phyloP scores from a whole-genome alignment of 345 rosid species.

The Atalantia buxifolia region DNA sequence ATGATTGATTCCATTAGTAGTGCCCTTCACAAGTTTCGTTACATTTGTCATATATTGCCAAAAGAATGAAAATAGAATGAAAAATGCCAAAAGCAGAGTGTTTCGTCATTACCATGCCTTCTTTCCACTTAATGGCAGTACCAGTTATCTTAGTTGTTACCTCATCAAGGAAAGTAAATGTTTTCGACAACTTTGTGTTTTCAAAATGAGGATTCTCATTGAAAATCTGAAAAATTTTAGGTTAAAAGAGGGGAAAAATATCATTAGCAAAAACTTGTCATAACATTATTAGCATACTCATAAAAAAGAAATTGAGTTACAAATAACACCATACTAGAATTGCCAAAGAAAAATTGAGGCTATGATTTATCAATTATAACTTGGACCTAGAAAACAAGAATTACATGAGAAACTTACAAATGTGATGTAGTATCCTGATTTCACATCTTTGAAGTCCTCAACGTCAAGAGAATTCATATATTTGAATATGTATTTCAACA shows the following conservation, averaged over 20 bases:
- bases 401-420: slow-evolving; percentile 25
- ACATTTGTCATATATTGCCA: neutral
- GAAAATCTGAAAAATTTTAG: slow-evolving; percentile 23
- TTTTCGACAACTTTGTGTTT: slow-evolving; percentile 32
- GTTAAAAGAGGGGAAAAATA: neutral
- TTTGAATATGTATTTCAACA: slow-evolving; percentile 29
- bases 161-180: slow-evolving; percentile 31
- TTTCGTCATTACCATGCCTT: slow-evolving; percentile 32
- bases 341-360: neutral
- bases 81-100: neutral
- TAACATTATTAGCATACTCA: neutral
- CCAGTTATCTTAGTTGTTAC: slow-evolving; percentile 29
- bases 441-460: slow-evolving; percentile 41
- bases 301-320: neutral
- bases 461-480: slow-evolving; percentile 33
- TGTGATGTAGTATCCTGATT: slow-evolving; percentile 37
- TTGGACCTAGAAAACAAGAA: neutral
- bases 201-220: slow-evolving; percentile 35
- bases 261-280: neutral
- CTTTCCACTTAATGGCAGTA: slow-evolving; percentile 39
- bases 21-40: slow-evolving; percentile 20
- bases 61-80: neutral
- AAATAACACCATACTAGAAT: neutral
- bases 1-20: slow-evolving; percentile 28
- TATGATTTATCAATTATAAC: neutral